Evolutionary conservation across 1,284 basidiomycete species (phyloP).

Genomic region (Papiliotrema nemorosa): DNA sequence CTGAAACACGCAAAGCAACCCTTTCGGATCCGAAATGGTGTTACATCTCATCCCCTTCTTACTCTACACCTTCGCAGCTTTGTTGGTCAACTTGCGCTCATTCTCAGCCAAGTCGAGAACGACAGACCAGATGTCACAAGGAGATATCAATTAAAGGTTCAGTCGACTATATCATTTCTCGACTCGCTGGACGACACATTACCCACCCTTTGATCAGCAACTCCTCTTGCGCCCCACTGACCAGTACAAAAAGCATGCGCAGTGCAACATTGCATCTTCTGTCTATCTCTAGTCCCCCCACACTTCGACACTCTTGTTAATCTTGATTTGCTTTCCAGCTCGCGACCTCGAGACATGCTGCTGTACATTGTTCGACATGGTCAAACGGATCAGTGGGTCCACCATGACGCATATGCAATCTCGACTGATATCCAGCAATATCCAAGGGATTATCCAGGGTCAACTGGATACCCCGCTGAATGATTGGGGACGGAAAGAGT

Average conservation of each 20-base stretch:
- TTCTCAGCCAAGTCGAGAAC: no score
- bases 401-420: neutral
- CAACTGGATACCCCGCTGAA: slow-evolving; percentile 46
- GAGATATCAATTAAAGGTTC: no score
- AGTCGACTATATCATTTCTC: neutral
- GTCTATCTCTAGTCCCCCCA: no score
- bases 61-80: no score
- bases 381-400: slow-evolving; percentile 43
- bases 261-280: neutral
- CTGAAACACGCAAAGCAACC: no score
- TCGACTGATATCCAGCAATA: slow-evolving; percentile 28
- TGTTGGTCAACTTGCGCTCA: no score
- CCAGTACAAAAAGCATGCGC: neutral
- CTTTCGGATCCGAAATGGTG: no score
- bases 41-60: no score
- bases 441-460: slow-evolving; percentile 45
- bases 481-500: slow-evolving; percentile 34
- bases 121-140: no score
- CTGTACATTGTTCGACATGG: slow-evolving; percentile 42
- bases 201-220: neutral
- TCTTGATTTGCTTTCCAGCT: no score
- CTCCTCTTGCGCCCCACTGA: neutral
- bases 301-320: no score
- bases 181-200: neutral
- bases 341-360: no score